phyloP scores from a whole-genome alignment of 805 yeast species.

The Zygosaccharomyces kombuchaensis region DNA sequence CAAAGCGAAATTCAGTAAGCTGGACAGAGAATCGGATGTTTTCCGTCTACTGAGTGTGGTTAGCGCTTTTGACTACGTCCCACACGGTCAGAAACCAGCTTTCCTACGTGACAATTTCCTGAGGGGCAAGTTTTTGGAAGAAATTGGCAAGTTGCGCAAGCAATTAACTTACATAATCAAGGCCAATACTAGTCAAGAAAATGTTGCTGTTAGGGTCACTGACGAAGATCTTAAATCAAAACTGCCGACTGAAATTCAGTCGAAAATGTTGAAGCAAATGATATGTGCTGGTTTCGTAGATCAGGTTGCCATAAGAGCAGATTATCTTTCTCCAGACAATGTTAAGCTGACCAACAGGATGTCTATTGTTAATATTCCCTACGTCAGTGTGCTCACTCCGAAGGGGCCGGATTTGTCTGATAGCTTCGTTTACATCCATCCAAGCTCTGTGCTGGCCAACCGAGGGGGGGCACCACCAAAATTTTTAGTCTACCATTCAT shows the following conservation, averaged over 20 bases:
- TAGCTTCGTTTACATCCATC: constrained; percentile 69
- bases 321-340: constrained; percentile 58
- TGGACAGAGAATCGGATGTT: constrained; percentile 75
- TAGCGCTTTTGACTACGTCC: constrained; percentile 81
- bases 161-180: constrained; percentile 77
- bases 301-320: constrained; percentile 83
- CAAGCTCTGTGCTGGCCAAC: constrained; percentile 58
- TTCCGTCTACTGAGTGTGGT: constrained; percentile 72
- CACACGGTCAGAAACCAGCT: constrained; percentile 39
- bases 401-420: constrained; percentile 42
- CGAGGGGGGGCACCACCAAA: constrained; percentile 63
- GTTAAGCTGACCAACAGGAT: constrained; percentile 54
- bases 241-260: constrained; percentile 65
- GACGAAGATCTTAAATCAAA: constrained; percentile 49
- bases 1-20: constrained; percentile 53
- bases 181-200: constrained; percentile 55
- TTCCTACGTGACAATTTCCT: constrained; percentile 63
- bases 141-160: constrained; percentile 70
- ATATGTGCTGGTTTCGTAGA: constrained; percentile 90
- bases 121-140: constrained; percentile 79
- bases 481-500: constrained; percentile 66
- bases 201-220: constrained; percentile 46
- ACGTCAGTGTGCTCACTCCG: constrained; percentile 47
- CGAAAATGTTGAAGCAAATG: constrained; percentile 83
- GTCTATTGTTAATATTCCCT: constrained; percentile 58